Evolutionary conservation across 2,329 filamentous ascomycete species (phyloP).

Genomic region (Ascosphaera aggregata): DNA sequence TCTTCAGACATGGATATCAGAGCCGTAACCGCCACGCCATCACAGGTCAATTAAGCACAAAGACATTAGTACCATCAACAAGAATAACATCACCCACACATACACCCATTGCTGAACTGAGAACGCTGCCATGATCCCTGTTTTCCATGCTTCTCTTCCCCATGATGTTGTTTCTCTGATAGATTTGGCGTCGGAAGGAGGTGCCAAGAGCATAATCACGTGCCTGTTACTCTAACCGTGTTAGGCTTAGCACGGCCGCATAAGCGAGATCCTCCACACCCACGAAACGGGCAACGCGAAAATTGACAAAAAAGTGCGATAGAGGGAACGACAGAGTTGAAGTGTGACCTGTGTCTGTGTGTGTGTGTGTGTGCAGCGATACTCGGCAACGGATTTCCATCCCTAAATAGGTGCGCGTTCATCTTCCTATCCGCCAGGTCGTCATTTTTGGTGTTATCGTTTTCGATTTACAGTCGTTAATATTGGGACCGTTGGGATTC

Average conservation of each 20-base stretch:
- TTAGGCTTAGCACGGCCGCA: background rate
- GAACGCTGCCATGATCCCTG: too few species aligned
- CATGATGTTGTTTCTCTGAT: too few species aligned
- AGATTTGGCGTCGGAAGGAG: background rate
- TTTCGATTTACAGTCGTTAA: background rate
- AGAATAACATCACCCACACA: too few species aligned
- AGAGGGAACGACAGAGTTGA: background rate
- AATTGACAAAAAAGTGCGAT: background rate
- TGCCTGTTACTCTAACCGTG: background rate
- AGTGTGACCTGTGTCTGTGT: too few species aligned
- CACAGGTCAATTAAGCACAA: too few species aligned
- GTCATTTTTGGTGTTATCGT: background rate
- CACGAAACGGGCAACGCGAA: conserved; percentile 3
- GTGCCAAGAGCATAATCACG: background rate
- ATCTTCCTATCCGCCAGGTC: background rate
- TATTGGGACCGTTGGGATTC: background rate
- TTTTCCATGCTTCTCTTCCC: too few species aligned
- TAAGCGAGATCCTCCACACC: conserved; percentile 4
- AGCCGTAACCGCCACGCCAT: too few species aligned
- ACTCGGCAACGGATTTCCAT: conserved; percentile 1
- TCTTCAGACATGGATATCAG: too few species aligned
- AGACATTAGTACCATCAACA: too few species aligned
- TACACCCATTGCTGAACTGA: too few species aligned
- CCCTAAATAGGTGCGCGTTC: background rate
- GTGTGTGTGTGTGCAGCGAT: conserved; percentile 1